Percentiles rank a stretch among this genome's conserved stretches.
Evolutionary conservation across 495 filamentous ascomycete species (phyloP).

Genomic region (Neurospora sp.): DNA sequence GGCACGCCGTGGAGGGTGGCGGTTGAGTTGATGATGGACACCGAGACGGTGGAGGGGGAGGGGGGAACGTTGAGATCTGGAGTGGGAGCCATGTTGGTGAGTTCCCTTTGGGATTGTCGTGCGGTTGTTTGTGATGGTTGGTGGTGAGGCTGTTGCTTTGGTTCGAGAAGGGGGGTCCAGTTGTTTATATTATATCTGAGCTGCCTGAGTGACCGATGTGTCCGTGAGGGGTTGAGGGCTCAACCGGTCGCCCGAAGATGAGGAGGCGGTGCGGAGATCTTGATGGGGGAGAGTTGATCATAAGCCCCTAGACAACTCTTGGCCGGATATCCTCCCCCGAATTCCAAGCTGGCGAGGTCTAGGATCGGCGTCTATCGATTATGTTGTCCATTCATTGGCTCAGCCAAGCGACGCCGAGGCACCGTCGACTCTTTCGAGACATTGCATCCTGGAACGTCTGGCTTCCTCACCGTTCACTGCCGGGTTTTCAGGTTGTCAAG

Average conservation of each 20-base stretch:
- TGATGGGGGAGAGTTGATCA: neutral
- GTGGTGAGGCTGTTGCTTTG: neutral
- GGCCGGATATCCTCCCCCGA: neutral
- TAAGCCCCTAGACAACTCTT: neutral
- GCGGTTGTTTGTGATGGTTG: neutral
- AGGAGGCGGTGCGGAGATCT: neutral
- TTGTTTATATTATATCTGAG: neutral
- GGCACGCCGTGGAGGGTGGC: slow-evolving; percentile 25
- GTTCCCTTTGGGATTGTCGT: neutral
- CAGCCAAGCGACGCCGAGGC: neutral
- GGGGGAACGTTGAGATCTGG: slow-evolving; percentile 38
- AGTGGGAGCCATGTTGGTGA: slow-evolving; percentile 3
- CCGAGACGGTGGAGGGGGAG: slow-evolving; percentile 36
- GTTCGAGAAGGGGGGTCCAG: neutral
- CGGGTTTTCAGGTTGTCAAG: neutral
- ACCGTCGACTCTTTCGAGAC: neutral
- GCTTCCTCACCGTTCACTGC: neutral
- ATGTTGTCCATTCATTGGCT: neutral
- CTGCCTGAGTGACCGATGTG: neutral
- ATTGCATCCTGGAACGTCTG: neutral
- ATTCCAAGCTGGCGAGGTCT: neutral
- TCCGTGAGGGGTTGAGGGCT: neutral
- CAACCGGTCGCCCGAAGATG: neutral
- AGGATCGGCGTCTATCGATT: neutral
- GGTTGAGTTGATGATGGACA: slow-evolving; percentile 48